phyloP scores from a whole-genome alignment of 257 asterid genomes.

The Rauvolfia tetraphylla region DNA sequence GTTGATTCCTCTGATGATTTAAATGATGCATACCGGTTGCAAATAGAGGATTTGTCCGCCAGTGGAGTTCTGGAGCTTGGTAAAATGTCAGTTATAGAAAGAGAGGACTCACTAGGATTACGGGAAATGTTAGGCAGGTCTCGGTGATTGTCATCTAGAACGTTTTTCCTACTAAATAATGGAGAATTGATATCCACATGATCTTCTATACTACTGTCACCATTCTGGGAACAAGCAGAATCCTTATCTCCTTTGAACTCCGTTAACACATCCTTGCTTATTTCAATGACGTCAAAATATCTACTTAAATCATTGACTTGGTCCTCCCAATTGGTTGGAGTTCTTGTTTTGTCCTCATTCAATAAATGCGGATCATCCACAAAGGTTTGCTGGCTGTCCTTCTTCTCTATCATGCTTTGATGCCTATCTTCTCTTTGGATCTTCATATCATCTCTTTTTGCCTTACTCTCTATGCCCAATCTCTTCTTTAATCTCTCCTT shows the following conservation, averaged over 20 bases:
- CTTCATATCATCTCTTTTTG: conserved; percentile 1
- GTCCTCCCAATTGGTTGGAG: conserved; percentile 5
- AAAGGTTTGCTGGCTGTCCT: too few relatives aligned
- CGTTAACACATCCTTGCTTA: conserved; percentile 23
- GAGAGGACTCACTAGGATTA: background rate
- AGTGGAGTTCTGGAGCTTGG: conserved; percentile 49
- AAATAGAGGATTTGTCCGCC: conserved; percentile 38
- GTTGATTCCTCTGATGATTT: conserved; percentile 10
- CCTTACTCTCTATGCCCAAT: conserved; percentile 19
- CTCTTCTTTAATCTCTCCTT: conserved; percentile 18
- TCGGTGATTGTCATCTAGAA: background rate
- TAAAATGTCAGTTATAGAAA: background rate
- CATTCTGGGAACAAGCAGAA: background rate
- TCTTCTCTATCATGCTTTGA: background rate
- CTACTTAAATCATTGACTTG: conserved; percentile 38
- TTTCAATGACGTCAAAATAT: conserved; percentile 42
- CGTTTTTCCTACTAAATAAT: background rate
- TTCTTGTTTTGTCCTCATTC: background rate
- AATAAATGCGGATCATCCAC: background rate
- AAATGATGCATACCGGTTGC: conserved; percentile 23
- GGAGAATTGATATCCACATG: conserved; percentile 3
- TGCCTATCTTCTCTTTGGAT: background rate
- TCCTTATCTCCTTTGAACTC: conserved; percentile 5
- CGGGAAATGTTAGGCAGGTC: background rate
- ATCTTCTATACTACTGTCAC: background rate